Conservation (phyloP, 2,329 filamentous ascomycete species). For the Madurella mycetomatis region DNA sequence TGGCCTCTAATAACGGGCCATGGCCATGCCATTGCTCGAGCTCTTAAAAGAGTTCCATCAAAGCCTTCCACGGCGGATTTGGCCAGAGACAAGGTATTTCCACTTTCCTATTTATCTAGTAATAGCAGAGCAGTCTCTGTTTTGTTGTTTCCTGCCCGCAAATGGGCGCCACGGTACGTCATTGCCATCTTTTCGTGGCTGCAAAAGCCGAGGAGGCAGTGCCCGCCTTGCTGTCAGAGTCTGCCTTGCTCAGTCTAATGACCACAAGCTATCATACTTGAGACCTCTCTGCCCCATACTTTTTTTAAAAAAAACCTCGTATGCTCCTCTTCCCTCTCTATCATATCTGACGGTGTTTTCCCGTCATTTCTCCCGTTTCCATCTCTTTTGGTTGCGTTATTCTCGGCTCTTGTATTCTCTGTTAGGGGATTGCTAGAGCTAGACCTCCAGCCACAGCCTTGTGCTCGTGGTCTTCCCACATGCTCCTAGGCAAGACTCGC, state of each 20-base stretch:
- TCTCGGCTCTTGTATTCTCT: not conserved
- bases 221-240: not conserved
- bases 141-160: not conserved
- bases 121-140: no score
- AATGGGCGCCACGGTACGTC: not conserved
- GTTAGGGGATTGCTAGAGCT: not conserved
- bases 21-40: no score
- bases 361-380: not conserved
- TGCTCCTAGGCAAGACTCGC: no score
- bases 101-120: no score
- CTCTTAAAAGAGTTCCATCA: no score
- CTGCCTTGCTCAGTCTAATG: conserved; percentile 1
- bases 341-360: not conserved
- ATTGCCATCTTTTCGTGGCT: not conserved
- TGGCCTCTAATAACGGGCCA: no score
- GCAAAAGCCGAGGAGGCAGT: not conserved
- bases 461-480: not conserved
- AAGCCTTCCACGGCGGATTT: no score
- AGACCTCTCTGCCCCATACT: not conserved
- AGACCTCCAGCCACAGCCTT: not conserved
- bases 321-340: not conserved
- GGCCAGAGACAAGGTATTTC: no score
- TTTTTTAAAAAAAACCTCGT: not conserved
- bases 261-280: not conserved
- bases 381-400: not conserved